Evolutionary conservation across 2,329 filamentous ascomycete genomes (phyloP), one percentile per base, ranked within the genome.

Genomic region (Claviceps capensis): DNA sequence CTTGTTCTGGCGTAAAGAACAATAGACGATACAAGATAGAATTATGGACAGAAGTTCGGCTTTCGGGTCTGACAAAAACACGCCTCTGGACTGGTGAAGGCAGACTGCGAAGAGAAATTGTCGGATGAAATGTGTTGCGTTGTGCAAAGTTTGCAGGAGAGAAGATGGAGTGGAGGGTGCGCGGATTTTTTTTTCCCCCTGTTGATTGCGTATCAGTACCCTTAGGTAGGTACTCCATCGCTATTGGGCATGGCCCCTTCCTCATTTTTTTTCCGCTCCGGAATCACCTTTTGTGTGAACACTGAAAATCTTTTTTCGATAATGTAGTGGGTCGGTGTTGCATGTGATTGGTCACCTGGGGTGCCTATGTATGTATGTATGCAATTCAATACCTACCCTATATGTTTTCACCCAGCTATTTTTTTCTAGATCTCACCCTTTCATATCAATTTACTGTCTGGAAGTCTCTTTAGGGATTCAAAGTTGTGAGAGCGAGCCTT

Each of bases 11-110:
- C 16, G 37, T 49, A n/a, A 13, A 13, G 17, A 17, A 17, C 6
- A 19, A 9, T 5, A 17, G 4, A 17, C 6, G 23, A 34, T 9
- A 34, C 46, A 14, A 40, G 7, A 26, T 22, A 30, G 23, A 13
- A 34, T 34, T 45, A 16, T 47, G 34, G 7, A 16, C 17, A 36
- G 9, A 30, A 46, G 34, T 30, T 8, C 16, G 38, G 16, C 16
- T 47, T 47, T 23, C 34, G 19, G 13, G 13, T 34, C 14, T 34
- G n/a, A 44, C 26, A 48, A 42, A 16, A 47, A 26, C 45, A 48
- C 55, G 56, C 61, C 55, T 59, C 48, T 50, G 53, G 50, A 57
- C 58, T 56, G 61, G 60, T 51, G 51, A 63, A 53, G 26, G 62
- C 9, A 63, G 56, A 62, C 62, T 59, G 58, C 16, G 42, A 19